Evolutionary conservation across 345 rosid species (phyloP).

Genomic region (Hibiscus syriacus): DNA sequence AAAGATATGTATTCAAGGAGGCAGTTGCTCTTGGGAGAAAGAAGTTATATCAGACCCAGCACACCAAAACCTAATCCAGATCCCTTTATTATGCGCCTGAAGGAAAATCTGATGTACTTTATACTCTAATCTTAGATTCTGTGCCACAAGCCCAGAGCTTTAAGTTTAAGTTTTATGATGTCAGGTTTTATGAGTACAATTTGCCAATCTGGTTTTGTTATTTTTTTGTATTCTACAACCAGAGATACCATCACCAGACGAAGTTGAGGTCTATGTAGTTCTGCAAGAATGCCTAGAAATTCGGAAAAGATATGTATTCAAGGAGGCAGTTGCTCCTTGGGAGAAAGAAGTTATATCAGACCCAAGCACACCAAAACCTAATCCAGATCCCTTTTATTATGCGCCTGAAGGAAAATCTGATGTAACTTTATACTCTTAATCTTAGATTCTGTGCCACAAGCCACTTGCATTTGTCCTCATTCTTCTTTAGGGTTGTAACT

Average conservation of each 20-base stretch:
- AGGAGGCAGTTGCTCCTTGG: conserved; percentile 89
- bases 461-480: background rate
- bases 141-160: background rate
- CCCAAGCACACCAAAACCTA: conserved; percentile 99
- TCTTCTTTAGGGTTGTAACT: conserved; percentile 2
- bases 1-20: conserved; percentile 72
- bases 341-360: conserved; percentile 88
- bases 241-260: conserved; percentile 90
- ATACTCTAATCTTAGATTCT: background rate
- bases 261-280: conserved; percentile 63
- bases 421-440: conserved; percentile 33
- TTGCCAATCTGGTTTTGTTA: background rate
- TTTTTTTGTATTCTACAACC: background rate
- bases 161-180: no score
- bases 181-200: background rate
- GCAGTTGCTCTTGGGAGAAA: conserved; percentile 89
- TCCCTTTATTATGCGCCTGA: conserved; percentile 74
- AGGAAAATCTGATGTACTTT: conserved; percentile 75
- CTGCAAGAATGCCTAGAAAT: conserved; percentile 95
- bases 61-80: conserved; percentile 94
- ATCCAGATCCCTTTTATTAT: conserved; percentile 79
- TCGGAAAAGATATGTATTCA: conserved; percentile 73
- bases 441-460: background rate
- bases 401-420: conserved; percentile 73
- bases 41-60: conserved; percentile 94